Evolutionary conservation across 1,284 basidiomycete genomes (phyloP).

Genomic region (Ganoderma boninense): DNA sequence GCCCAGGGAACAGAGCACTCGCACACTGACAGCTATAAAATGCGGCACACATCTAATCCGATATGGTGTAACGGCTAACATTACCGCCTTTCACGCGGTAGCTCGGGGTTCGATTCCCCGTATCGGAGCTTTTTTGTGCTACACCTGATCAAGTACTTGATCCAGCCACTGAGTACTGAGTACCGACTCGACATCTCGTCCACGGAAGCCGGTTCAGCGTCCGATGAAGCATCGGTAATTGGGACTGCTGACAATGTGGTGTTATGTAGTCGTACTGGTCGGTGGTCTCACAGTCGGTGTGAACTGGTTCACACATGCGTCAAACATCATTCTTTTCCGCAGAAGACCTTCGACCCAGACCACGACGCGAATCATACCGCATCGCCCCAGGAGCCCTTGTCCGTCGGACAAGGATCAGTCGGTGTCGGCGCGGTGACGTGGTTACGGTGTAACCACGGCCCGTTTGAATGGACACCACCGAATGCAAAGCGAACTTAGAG

Average conservation of each 20-base stretch:
- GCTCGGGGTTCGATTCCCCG: constrained; percentile 83
- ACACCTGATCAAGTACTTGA: too few species aligned
- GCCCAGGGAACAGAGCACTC: too few species aligned
- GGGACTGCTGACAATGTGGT: background rate
- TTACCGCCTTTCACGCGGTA: constrained; percentile 56
- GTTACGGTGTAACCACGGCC: background rate
- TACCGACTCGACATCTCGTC: too few species aligned
- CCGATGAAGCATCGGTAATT: background rate
- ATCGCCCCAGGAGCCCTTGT: background rate
- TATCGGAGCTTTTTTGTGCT: constrained; percentile 49
- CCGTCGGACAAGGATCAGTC: background rate
- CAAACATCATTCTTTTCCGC: background rate
- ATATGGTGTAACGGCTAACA: constrained; percentile 37
- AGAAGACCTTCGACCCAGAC: background rate
- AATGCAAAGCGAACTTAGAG: too few species aligned
- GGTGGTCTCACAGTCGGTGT: background rate
- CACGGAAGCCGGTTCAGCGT: background rate
- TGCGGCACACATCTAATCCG: constrained; percentile 6
- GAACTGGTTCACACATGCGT: background rate
- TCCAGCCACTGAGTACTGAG: too few species aligned
- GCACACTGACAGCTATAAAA: background rate
- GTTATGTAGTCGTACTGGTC: background rate
- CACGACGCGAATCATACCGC: background rate
- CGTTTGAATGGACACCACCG: background rate
- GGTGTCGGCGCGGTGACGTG: background rate